A percentile compares a stretch with the other conserved stretches of the same genome.
These are phyloP conservation scores for Tetrahymena malaccensis DNA, from an alignment of 73 alveolate genomes.

Conservation along the genomic window DNA sequence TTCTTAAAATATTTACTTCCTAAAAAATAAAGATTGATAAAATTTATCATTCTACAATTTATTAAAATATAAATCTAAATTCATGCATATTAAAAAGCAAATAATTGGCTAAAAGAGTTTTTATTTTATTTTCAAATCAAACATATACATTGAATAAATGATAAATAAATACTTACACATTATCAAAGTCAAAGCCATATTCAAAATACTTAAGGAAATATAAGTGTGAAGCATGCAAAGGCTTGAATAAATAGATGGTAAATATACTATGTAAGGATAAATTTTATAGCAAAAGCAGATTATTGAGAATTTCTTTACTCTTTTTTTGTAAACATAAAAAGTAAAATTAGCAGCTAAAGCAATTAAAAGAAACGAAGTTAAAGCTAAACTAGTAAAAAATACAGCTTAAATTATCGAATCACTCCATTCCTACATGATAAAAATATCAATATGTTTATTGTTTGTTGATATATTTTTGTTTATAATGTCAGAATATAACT, in stretches of 20 bases:
- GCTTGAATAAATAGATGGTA: background rate
- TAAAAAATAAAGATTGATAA: no score
- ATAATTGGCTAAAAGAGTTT: no score
- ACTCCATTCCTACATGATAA: background rate
- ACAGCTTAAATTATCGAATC: background rate
- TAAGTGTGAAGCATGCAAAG: background rate
- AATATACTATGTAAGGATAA: background rate
- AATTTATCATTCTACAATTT: no score
- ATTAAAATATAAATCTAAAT: no score
- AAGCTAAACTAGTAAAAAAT: background rate
- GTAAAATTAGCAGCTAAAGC: background rate
- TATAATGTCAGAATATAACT: background rate
- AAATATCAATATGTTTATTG: background rate
- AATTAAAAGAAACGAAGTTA: background rate
- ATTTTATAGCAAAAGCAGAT: background rate
- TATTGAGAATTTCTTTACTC: background rate
- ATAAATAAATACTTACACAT: background rate
- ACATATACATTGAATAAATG: no score
- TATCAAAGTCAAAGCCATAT: background rate
- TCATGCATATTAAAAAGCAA: no score
- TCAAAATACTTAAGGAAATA: background rate
- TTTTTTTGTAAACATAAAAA: background rate
- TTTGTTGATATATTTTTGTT: background rate
- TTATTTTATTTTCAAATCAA: no score
- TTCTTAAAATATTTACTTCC: no score